A percentile compares a stretch with the other conserved stretches of the same genome.
Conservation (phyloP, 129 eudicot genomes). For the Apium graveolens region DNA sequence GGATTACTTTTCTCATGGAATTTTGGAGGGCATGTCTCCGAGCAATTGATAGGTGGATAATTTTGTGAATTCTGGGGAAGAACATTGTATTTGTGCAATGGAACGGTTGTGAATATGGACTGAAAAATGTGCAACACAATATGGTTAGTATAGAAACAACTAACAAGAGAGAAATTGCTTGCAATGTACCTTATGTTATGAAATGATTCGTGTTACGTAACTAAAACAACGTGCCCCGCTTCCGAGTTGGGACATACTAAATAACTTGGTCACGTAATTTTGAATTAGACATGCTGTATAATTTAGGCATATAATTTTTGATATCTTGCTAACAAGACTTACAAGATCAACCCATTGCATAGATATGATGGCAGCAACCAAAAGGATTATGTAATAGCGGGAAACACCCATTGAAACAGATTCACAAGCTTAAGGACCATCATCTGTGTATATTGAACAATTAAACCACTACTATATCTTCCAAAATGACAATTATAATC, state of each 20-base stretch:
- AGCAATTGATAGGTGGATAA: constrained; percentile 8
- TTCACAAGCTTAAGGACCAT: not conserved
- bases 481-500: not conserved
- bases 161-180: not conserved
- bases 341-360: constrained; percentile 15
- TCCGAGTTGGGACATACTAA: not conserved
- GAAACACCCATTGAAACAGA: constrained; percentile 9
- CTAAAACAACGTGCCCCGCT: not conserved
- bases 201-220: not conserved
- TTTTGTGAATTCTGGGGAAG: not conserved
- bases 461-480: not conserved
- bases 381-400: not conserved
- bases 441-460: not conserved
- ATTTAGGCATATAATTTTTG: not conserved
- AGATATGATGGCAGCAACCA: constrained; percentile 10
- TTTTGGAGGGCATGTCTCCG: not conserved
- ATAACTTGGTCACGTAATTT: not conserved
- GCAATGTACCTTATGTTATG: not conserved
- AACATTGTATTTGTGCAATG: not conserved
- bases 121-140: not conserved
- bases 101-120: not conserved
- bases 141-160: not conserved
- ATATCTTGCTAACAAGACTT: not conserved
- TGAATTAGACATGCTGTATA: not conserved
- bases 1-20: not conserved